phyloP scores from a whole-genome alignment of 768 basidiomycete species.

The Termitomyces sp. region DNA sequence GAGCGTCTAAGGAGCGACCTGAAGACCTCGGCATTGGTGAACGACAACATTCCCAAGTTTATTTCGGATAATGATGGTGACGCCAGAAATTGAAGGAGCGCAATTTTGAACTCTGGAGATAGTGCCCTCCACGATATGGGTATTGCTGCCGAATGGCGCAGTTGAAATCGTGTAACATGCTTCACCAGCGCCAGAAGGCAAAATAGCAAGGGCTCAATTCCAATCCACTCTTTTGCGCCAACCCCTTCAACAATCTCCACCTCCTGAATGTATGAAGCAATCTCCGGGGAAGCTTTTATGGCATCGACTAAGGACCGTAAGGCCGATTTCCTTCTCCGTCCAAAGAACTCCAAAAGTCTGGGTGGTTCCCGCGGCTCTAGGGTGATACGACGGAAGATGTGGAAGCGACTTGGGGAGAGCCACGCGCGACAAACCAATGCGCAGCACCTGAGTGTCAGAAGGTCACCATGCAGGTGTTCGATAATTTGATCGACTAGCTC shows the following conservation, averaged over 20 bases:
- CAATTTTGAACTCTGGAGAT: constrained; percentile 14
- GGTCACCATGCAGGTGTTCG: constrained; percentile 25
- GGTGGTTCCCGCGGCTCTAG: constrained; percentile 20
- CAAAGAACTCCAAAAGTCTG: background rate
- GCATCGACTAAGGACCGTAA: constrained; percentile 21
- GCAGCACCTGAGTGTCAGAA: constrained; percentile 20
- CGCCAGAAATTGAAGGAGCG: constrained; percentile 19
- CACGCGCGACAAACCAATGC: constrained; percentile 28
- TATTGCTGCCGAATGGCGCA: constrained; percentile 22
- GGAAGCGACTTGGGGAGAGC: constrained; percentile 24
- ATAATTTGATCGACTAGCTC: constrained; percentile 29
- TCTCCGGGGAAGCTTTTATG: constrained; percentile 16
- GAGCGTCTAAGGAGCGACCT: constrained; percentile 18
- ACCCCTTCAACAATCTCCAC: constrained; percentile 26
- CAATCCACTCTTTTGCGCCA: constrained; percentile 22
- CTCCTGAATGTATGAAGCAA: constrained; percentile 22
- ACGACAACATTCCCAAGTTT: constrained; percentile 21
- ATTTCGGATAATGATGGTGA: constrained; percentile 22
- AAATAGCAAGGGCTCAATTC: constrained; percentile 19
- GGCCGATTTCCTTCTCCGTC: background rate
- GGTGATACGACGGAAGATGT: constrained; percentile 24
- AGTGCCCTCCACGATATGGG: constrained; percentile 22
- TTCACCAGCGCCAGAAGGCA: constrained; percentile 18
- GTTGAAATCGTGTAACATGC: constrained; percentile 23
- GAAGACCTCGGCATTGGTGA: constrained; percentile 17